Evolutionary conservation across 352 stramenopile species (phyloP), one percentile per base, ranked within the genome.

Genomic region (Pythium guiyangense): DNA sequence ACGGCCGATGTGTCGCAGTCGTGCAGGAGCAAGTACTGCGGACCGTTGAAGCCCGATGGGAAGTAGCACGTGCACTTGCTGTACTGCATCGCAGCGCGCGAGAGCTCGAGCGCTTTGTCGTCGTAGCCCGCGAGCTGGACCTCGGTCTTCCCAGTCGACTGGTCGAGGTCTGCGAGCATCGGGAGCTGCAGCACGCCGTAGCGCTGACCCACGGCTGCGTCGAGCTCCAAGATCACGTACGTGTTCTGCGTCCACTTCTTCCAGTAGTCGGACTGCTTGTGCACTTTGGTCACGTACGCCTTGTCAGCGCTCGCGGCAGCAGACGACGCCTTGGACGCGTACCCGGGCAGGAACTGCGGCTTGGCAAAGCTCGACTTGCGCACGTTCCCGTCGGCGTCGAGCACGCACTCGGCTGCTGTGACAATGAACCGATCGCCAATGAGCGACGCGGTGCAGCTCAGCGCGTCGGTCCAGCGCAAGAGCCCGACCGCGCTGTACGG

Each of bases 221-320:
- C 80, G 18, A 91, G 62, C 49, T 88, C 71, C 6, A 89, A 49
- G n/a, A 91, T 60, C 40, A 78, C 78, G 57, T 91, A 91, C 29
- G 70, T 76, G 49, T 87, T 72, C 17, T 66, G 52, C 1, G 64
- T 85, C 74, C 76, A 86, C 22, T 80, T 66, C 35, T 70, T 74
- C 79, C 79, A 90, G 52, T 71, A 90, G 27, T 84, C 71, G 1
- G 75, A 83, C 57, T 90, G 79, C 27, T 73, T 77, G 63, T 90
- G 71, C 27, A 88, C 65, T 49, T 63, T 69, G 54, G 60, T 62
- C 5, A 90, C 62, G 3, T 54, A 57, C 0, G 66, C 66, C 17
- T 46, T 61, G 43, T 37, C 49, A 26, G 37, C 43, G 9, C 9
- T 50, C 11, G 0, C 40, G 29, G n/a, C 20, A n/a, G 26, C 39